phyloP scores from a whole-genome alignment of 2,329 filamentous ascomycete genomes.

The Sporothrix pallida region DNA sequence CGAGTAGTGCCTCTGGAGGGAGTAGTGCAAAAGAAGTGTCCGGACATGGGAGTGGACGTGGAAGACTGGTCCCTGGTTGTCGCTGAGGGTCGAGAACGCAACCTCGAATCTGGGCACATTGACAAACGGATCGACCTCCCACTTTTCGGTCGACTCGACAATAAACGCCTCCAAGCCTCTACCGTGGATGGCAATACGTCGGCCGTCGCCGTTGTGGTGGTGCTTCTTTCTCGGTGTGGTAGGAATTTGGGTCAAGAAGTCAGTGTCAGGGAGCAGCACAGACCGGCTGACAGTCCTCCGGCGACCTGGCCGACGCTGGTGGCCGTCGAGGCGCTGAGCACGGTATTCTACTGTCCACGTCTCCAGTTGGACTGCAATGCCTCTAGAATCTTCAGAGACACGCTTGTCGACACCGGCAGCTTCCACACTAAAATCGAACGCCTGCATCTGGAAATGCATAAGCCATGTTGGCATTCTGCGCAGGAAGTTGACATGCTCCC shows the following conservation, averaged over 20 bases:
- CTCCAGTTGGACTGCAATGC: conserved; percentile 84
- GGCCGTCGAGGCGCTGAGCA: conserved; percentile 73
- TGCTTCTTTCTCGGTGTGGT: conserved; percentile 61
- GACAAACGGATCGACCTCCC: conserved; percentile 85
- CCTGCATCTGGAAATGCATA: conserved; percentile 80
- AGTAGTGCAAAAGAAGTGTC: conserved; percentile 84
- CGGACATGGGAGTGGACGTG: conserved; percentile 83
- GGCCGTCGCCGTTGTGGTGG: conserved; percentile 71
- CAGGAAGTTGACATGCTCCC: conserved; percentile 71
- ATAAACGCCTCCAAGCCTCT: conserved; percentile 88
- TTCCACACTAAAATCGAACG: conserved; percentile 87
- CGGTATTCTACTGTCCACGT: conserved; percentile 89
- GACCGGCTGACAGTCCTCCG: conserved; percentile 77
- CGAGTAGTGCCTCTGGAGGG: conserved; percentile 90
- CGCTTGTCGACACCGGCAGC: conserved; percentile 85
- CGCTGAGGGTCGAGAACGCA: conserved; percentile 81
- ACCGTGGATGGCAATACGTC: conserved; percentile 79
- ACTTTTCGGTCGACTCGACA: conserved; percentile 82
- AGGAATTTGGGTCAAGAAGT: conserved; percentile 60
- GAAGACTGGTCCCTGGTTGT: conserved; percentile 84
- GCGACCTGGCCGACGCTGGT: conserved; percentile 63
- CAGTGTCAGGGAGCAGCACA: conserved; percentile 70
- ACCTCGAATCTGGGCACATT: conserved; percentile 86
- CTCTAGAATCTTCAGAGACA: conserved; percentile 81
- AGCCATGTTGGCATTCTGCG: conserved; percentile 84